Evolutionary conservation across 768 basidiomycete genomes (phyloP), one percentile per base, ranked within the genome.

Genomic region (Tulasnella calospora): DNA sequence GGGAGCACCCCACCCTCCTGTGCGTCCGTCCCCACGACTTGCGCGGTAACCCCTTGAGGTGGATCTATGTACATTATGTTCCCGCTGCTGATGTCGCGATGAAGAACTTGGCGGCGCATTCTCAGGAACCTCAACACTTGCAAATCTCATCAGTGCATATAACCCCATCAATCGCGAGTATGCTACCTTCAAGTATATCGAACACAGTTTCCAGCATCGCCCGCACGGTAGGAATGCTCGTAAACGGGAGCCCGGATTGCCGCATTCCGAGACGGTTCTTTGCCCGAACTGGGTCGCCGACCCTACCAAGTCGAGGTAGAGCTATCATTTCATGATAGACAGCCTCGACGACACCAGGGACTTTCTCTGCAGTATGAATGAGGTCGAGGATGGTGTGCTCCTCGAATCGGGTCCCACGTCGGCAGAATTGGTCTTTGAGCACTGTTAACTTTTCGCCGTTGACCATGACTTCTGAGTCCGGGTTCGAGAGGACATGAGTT

Each of bases 361-460:
- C n/a, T n/a, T n/a, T n/a, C n/a, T 47, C 70, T 57, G 38, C 36
- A 36, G 67, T 70, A n/a, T 73, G 71, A 71, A 71, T 40, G 38
- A 5, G 30, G 15, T 71, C 6, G 30, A 71, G 70, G 70, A 71
- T 71, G 19, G 6, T 21, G 4, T 71, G 38, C 23, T 71, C 70
- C 6, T 71, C 21, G 38, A 71, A 71, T 71, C 70, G 70, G 6
- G 33, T 71, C 12, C 70, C 70, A 71, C 10, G 70, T 9, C 38
- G 70, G 30, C 70, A 71, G 30, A 71, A 35, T 71, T 71, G 70
- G 30, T 71, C 70, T 71, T 71, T 71, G 70, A 71, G 17, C 6
- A 71, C 70, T 5, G 4, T 40, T 23, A 71, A 6, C 23, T 5
- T 21, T 71, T 30, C 12, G 70, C 70, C 10, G 23, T 17, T 13